These are phyloP conservation scores for Aegilops sharonensis DNA, from an alignment of 176 grass and related monocot genomes.

Conservation along the genomic window DNA sequence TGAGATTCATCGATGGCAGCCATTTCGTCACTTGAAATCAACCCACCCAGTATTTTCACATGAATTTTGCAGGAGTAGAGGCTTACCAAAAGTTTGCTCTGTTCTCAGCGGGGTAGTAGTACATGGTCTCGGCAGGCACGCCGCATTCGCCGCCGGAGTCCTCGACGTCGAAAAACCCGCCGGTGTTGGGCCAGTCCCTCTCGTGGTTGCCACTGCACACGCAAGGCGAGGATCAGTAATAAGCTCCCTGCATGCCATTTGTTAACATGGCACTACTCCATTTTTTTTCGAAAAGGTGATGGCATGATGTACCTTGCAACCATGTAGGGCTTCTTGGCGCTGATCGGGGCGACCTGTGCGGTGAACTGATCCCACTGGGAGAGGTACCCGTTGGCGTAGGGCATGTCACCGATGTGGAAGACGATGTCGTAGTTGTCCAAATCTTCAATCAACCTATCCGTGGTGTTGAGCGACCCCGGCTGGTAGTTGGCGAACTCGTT, in stretches of 20 bases:
- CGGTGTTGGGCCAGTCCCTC: constrained; percentile 72
- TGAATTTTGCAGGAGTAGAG: not conserved
- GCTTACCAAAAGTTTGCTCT: constrained; percentile 75
- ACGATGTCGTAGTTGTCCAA: constrained; percentile 81
- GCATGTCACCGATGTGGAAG: constrained; percentile 84
- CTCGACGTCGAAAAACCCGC: constrained; percentile 54
- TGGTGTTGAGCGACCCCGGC: constrained; percentile 76
- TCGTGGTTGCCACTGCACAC: constrained; percentile 80
- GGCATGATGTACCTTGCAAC: constrained; percentile 54
- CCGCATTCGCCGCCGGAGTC: constrained; percentile 91
- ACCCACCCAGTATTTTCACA: not conserved
- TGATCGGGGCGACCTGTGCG: constrained; percentile 67
- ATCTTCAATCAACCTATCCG: constrained; percentile 68
- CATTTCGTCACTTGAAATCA: not conserved
- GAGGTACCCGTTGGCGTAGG: constrained; percentile 88
- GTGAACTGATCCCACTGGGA: constrained; percentile 99
- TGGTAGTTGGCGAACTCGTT: constrained; percentile 89
- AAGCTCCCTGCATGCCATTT: not conserved
- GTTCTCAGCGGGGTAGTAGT: constrained; percentile 73
- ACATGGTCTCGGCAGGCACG: constrained; percentile 82
- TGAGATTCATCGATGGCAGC: not conserved
- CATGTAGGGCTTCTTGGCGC: constrained; percentile 85
- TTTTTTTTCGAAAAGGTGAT: not conserved
- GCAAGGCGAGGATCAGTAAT: not conserved
- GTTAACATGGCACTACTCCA: not conserved